Evolutionary conservation across 2,329 filamentous ascomycete species (phyloP), one percentile per base, ranked within the genome.

Genomic region (Orbilia ellipsospora): DNA sequence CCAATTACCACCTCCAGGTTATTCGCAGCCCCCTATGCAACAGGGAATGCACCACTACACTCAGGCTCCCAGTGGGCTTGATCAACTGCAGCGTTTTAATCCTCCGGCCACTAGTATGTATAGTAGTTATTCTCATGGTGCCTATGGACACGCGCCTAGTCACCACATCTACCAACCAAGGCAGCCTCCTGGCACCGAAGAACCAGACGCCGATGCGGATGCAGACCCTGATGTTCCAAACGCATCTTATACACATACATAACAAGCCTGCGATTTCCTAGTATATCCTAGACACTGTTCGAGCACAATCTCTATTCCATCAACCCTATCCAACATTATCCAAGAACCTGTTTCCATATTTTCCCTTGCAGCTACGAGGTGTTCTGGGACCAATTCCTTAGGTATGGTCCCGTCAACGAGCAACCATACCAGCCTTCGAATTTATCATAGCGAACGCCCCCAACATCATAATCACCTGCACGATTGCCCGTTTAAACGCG

Each of bases 1-100:
- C 68, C 91, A 92, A 80, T 84, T 93, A 31, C 91, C 91, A 54
- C 91, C 91, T 1, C 92, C 93, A 80, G 90, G 89, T 12, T 94
- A 93, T 80, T 75, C 72, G 6, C 88, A 90, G 80, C 85, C 88
- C 31, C 84, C 86, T 56, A 83, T 84, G 65, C 85, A 87, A 78
- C 84, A 86, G 20, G 84, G 85, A 81, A 85, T 82, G 72, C 89
- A 90, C 79, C 93, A 93, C 80, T 87, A 89, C 48, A 86, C 88
- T n/a, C 88, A 89, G 15, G 86, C 88, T 0, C 84, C 85, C 13
- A 80, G 80, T 79, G 78, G 78, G 69, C 78, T 80, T 73, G 79
- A 75, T 13, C 64, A 52, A n/a, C 72, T 75, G 5, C 72, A 75
- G 26, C 72, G 72, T 15, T 75, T 75, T 54, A 75, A 69, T 40